Evolutionary conservation across 1,139 yeast species (phyloP), one percentile per base, ranked within the genome.

Genomic region (Yamadazyma buinensis): DNA sequence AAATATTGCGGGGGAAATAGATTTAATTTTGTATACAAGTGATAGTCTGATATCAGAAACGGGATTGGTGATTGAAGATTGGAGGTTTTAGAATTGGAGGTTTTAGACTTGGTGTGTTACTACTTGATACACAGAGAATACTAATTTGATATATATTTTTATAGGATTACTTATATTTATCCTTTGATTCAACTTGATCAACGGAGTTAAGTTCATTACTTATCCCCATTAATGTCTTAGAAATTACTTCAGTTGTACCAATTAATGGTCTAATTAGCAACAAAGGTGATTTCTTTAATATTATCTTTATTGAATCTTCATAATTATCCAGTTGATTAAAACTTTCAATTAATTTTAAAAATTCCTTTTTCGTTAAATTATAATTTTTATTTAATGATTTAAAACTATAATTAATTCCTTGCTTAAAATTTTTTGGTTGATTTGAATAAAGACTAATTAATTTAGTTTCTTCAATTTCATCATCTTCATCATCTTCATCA

Each of bases 191-290:
- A 13, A 54, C 41, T 32, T 63, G 53, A 33, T 61, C 57, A 25
- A 70, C 69, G 1, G 92, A 84, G 52, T 85, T 92, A 28, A 88
- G 64, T 42, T 82, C 84, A 53, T 88, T 88, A 28, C 90, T 80
- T 7, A 90, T 70, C 1, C 97, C 97, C 64, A 87, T 72, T 36
- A 90, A 63, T 0, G 95, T 75, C 50, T 80, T 84, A 15, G 92
- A 83, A 3, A 90, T 69, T 0, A 95, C 95, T 53, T 88, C 97
- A 0, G 97, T 85, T 0, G 95, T 88, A 2, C 97, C 97, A 45
- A 90, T 88, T 49, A 87, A 72, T 2, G 97, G 97, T 31, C 97
- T 61, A 2, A 90, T 72, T 13, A 90, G 58, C 7, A 88, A 80
- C 15, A 86, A 75, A 0, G 97, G 97, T 1, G 95, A 78, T 1